Conservation (phyloP, 768 basidiomycete species). For the Mycena maculata region DNA sequence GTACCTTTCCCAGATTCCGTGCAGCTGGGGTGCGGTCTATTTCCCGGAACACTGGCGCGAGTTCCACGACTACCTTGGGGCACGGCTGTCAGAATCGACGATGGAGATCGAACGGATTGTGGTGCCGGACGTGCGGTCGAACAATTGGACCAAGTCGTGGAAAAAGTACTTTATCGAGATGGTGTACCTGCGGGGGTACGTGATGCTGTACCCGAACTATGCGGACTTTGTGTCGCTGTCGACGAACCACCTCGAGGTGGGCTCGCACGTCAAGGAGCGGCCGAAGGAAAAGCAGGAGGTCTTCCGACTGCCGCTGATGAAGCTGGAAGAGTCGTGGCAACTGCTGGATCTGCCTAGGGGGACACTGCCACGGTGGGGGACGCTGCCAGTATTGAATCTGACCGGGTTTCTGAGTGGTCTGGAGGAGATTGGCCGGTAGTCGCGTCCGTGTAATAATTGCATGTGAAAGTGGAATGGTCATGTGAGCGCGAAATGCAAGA, state of each 20-base stretch:
- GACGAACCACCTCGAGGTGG: slow-evolving; percentile 91
- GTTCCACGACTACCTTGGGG: slow-evolving; percentile 81
- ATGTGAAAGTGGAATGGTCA: neutral
- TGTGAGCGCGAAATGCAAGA: neutral
- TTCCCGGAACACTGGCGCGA: slow-evolving; percentile 92
- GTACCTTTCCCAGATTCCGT: slow-evolving; percentile 88
- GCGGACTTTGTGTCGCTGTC: slow-evolving; percentile 77
- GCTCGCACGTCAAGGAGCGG: slow-evolving; percentile 77
- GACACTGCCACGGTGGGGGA: slow-evolving; percentile 61
- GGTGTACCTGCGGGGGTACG: slow-evolving; percentile 82
- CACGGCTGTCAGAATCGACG: slow-evolving; percentile 69
- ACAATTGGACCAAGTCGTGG: slow-evolving; percentile 86
- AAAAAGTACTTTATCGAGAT: slow-evolving; percentile 93
- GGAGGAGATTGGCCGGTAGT: neutral
- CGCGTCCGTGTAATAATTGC: neutral
- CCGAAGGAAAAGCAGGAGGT: slow-evolving; percentile 69
- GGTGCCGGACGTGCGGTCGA: slow-evolving; percentile 83
- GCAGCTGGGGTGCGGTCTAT: slow-evolving; percentile 93
- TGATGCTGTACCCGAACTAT: slow-evolving; percentile 93
- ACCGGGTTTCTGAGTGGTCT: slow-evolving; percentile 51
- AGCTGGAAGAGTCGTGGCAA: slow-evolving; percentile 46
- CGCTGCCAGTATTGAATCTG: slow-evolving; percentile 78
- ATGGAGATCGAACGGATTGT: slow-evolving; percentile 57
- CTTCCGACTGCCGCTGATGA: slow-evolving; percentile 81
- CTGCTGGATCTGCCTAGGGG: slow-evolving; percentile 72